A percentile compares a stretch with the other conserved stretches of the same genome.
Evolutionary conservation across 257 asterid species (phyloP).

Genomic region (Salvia hispanica): DNA sequence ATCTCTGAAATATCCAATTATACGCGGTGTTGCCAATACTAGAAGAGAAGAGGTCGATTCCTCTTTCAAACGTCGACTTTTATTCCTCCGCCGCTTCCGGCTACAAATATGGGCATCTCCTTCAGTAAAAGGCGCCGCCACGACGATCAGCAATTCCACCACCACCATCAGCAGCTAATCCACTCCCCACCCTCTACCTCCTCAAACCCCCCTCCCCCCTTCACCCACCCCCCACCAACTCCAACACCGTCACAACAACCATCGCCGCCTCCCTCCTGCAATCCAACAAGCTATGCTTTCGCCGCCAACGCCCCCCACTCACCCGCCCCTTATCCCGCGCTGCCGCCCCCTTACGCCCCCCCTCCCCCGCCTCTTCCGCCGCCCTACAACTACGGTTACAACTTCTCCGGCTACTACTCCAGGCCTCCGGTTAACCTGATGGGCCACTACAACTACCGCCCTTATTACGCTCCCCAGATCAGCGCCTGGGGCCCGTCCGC

Average conservation of each 20-base stretch:
- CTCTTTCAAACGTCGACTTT: slow-evolving; percentile 19
- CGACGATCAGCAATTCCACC: slow-evolving; percentile 28
- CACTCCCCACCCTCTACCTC: slow-evolving; percentile 37
- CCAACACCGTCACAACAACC: slow-evolving; percentile 33
- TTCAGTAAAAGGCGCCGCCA: slow-evolving; percentile 60
- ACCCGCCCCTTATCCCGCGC: slow-evolving; percentile 34
- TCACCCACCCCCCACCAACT: slow-evolving; percentile 25
- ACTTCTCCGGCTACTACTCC: slow-evolving; percentile 38
- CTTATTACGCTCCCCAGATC: slow-evolving; percentile 47
- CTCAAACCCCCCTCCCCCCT: slow-evolving; percentile 28
- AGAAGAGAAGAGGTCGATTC: neutral
- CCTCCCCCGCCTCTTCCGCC: slow-evolving; percentile 38
- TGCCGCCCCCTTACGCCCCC: slow-evolving; percentile 36
- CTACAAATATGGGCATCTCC: slow-evolving; percentile 53
- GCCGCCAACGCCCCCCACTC: slow-evolving; percentile 59
- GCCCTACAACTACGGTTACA: slow-evolving; percentile 40
- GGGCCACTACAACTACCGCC: slow-evolving; percentile 50
- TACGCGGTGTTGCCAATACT: too few species aligned
- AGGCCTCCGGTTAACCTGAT: slow-evolving; percentile 38
- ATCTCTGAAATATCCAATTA: too few species aligned
- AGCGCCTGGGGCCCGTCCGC: slow-evolving; percentile 51
- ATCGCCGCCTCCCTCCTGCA: slow-evolving; percentile 36
- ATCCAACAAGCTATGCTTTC: slow-evolving; percentile 44
- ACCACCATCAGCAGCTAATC: slow-evolving; percentile 30
- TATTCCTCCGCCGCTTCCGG: slow-evolving; percentile 26